phyloP scores from a whole-genome alignment of 2,329 filamentous ascomycete species.

The Trichoderma sp. region DNA sequence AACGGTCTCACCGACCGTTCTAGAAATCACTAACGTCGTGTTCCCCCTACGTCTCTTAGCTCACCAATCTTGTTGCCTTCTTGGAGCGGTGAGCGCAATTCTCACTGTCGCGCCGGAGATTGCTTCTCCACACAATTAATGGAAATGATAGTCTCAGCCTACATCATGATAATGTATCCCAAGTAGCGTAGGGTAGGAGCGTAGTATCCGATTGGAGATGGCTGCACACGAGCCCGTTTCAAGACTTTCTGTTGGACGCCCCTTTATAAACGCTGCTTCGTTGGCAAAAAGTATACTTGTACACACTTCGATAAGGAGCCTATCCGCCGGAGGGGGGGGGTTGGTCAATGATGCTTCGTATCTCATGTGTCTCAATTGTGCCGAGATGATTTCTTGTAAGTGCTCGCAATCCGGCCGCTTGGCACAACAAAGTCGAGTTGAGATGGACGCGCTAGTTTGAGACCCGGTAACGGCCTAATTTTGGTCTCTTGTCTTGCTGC shows the following conservation, averaged over 20 bases:
- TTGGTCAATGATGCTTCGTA: neutral
- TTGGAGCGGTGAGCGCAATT: slow-evolving; percentile 9
- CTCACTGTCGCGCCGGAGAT: slow-evolving; percentile 1
- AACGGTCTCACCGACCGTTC: slow-evolving; percentile 10
- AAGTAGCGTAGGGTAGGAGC: neutral
- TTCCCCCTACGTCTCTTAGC: neutral
- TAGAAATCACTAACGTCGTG: neutral
- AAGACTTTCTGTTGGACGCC: slow-evolving; percentile 6
- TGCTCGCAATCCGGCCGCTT: neutral
- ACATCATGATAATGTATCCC: slow-evolving; percentile 6
- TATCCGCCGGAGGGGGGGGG: neutral
- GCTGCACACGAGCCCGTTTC: slow-evolving; percentile 2
- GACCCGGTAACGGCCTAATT: neutral
- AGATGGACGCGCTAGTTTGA: neutral
- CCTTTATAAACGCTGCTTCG: neutral
- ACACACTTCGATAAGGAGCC: neutral
- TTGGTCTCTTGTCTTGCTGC: slow-evolving; percentile 6
- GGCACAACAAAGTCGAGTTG: neutral
- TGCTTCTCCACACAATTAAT: slow-evolving; percentile 11
- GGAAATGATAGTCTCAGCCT: neutral
- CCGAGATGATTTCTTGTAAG: neutral
- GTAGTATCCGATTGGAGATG: slow-evolving; percentile 4
- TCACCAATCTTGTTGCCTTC: neutral
- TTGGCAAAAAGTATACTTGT: neutral
- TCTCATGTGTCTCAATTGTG: neutral